Base-by-base conservation (phyloP, 148 eudicot genomes). In the Cornus florida region DNA sequence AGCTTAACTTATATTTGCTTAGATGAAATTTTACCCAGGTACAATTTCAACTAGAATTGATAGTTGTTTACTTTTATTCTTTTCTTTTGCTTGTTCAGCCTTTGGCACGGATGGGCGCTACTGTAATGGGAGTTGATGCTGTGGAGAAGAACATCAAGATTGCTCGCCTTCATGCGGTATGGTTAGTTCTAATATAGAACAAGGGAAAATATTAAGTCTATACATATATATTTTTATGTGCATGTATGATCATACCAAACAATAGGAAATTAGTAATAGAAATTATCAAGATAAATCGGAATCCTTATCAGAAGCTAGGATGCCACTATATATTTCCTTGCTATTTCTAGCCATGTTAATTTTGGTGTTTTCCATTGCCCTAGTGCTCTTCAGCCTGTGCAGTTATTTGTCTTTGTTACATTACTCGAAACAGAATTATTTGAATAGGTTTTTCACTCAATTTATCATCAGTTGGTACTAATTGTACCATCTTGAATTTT, bases 31-130 rank as follows among this genome's bases (percentile, higher is more conserved):
- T 53, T 53, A 12, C 2, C 59, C 19, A 12, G 12, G 19, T 12
- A 14, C 19, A 53, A 43, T 43, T 43, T 74, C 20, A 39, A 14
- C 69, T 28, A 14, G 62, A 57, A 39, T 9, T 69, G 70, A 7
- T 62, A 4, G 64, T 76, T 23, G 33, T 28, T n/a, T 48, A 1
- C 20, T 75, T 62, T 65, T 64, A 7, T 57, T 19, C 64, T 71
- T 71, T 67, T 13, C 60, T n/a, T 79, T 43, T 57, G 68, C 17
- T 73, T 78, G n/a, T 75, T 81, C 87, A 95, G 98, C 97, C 98
- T 78, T 87, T 95, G 90, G 97, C 98, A 78, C 94, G 97, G 22
- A 87, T 95, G 97, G 98, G 98, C 79, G 98, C 98, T 82, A 78
- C 87, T 57, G 98, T 95, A 38, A 95, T 86, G 17, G 98, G 97